Conservation (phyloP, 1,139 yeast genomes). For the Zygoascus meyerae region DNA sequence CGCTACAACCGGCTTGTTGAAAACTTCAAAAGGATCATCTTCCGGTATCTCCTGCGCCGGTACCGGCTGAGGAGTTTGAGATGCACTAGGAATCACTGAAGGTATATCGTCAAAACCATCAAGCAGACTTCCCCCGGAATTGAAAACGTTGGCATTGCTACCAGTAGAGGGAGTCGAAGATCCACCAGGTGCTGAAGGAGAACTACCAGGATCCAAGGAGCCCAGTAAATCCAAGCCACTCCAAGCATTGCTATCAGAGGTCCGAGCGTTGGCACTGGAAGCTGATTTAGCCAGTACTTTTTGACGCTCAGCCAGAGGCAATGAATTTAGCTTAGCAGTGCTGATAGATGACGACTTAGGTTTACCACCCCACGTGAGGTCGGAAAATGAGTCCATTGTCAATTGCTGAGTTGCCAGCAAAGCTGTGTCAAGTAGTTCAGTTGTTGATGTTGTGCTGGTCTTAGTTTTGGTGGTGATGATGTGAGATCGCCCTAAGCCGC, state of each 20-base stretch:
- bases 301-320: slow-evolving; percentile 27
- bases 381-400: slow-evolving; percentile 23
- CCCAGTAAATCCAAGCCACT: slow-evolving; percentile 10
- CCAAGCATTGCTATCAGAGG: slow-evolving; percentile 1
- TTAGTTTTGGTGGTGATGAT: neutral
- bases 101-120: slow-evolving; percentile 10
- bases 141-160: neutral
- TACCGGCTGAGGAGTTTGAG: slow-evolving; percentile 2
- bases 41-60: slow-evolving; percentile 13
- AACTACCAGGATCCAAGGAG: neutral
- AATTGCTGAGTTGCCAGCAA: neutral
- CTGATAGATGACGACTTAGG: slow-evolving; percentile 11
- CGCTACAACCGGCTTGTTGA: slow-evolving; percentile 25
- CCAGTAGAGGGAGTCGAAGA: slow-evolving; percentile 1
- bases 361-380: slow-evolving; percentile 17
- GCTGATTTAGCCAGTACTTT: slow-evolving; percentile 16
- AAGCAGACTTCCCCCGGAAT: neutral
- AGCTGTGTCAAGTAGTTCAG: neutral
- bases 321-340: slow-evolving; percentile 16
- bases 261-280: neutral
- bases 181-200: neutral
- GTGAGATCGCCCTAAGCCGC: neutral
- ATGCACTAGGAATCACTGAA: neutral
- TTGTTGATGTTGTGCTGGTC: neutral
- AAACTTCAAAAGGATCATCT: slow-evolving; percentile 33